These are phyloP conservation scores for Ilex aquifolium DNA, from an alignment of 257 asterid species.

Conservation along the genomic window DNA sequence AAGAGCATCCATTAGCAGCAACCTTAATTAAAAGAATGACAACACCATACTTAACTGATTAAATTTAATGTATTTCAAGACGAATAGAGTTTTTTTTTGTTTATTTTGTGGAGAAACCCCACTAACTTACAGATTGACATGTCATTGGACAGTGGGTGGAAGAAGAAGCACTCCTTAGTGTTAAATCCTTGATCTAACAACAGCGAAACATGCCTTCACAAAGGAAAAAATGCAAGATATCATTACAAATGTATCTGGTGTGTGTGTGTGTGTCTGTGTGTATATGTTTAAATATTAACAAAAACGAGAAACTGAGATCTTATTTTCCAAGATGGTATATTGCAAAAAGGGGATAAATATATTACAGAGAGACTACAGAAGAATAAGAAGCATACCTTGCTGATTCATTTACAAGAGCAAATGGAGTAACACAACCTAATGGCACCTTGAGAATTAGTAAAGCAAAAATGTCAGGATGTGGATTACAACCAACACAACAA, in stretches of 20 bases:
- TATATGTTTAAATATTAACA: too few relatives aligned
- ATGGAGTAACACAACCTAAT: constrained; percentile 87
- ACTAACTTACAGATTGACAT: constrained; percentile 55
- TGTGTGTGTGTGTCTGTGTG: too few relatives aligned
- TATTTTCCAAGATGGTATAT: too few relatives aligned
- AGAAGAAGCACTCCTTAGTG: constrained; percentile 60
- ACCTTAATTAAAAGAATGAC: too few relatives aligned
- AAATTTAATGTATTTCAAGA: too few relatives aligned
- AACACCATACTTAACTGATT: too few relatives aligned
- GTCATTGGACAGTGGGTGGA: constrained; percentile 93
- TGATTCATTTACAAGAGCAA: constrained; percentile 80
- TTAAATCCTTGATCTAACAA: constrained; percentile 80
- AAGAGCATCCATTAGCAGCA: too few relatives aligned
- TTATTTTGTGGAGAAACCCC: neutral
- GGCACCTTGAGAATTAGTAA: constrained; percentile 61
- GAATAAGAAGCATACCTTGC: constrained; percentile 47
- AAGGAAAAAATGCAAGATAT: constrained; percentile 9
- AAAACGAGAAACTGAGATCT: too few relatives aligned
- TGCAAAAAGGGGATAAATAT: neutral
- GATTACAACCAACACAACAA: too few relatives aligned
- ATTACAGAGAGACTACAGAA: neutral
- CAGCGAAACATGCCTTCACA: constrained; percentile 71
- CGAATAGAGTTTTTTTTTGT: neutral
- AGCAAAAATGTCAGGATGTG: neutral
- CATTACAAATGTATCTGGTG: too few relatives aligned